Conservation (phyloP, 768 basidiomycete species). For the Rhizopogon salebrosus region DNA sequence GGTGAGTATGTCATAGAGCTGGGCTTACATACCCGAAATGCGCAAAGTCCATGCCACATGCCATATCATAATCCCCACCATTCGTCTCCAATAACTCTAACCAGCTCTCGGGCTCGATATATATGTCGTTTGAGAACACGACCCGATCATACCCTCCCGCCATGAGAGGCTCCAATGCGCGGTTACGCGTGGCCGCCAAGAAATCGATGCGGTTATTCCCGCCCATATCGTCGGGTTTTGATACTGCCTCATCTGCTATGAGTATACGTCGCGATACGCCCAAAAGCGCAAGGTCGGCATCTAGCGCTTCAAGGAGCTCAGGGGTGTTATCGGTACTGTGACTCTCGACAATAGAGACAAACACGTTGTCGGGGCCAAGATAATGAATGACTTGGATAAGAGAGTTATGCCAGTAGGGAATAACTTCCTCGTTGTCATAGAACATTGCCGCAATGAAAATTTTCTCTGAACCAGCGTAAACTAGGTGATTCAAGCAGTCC, state of each 20-base stretch:
- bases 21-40: constrained; percentile 28
- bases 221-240: constrained; percentile 10
- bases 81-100: constrained; percentile 34
- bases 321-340: constrained; percentile 29
- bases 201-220: constrained; percentile 30
- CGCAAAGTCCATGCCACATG: constrained; percentile 36
- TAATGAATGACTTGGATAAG: constrained; percentile 30
- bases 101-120: constrained; percentile 34
- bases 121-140: constrained; percentile 39
- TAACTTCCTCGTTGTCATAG: constrained; percentile 30
- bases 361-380: constrained; percentile 38
- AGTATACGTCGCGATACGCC: constrained; percentile 27
- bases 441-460: constrained; percentile 38
- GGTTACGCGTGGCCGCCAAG: constrained; percentile 35
- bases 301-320: constrained; percentile 24
- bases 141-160: constrained; percentile 34
- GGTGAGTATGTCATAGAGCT: too few relatives aligned
- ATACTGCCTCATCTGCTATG: constrained; percentile 20
- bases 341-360: constrained; percentile 38
- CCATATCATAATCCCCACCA: constrained; percentile 37
- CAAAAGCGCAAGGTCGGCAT: constrained; percentile 15
- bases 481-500: not conserved
- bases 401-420: constrained; percentile 35
- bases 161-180: constrained; percentile 36
- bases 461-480: constrained; percentile 13